Evolutionary conservation across 1,284 basidiomycete genomes (phyloP).

Genomic region (Cutaneotrichosporon cavernicola): DNA sequence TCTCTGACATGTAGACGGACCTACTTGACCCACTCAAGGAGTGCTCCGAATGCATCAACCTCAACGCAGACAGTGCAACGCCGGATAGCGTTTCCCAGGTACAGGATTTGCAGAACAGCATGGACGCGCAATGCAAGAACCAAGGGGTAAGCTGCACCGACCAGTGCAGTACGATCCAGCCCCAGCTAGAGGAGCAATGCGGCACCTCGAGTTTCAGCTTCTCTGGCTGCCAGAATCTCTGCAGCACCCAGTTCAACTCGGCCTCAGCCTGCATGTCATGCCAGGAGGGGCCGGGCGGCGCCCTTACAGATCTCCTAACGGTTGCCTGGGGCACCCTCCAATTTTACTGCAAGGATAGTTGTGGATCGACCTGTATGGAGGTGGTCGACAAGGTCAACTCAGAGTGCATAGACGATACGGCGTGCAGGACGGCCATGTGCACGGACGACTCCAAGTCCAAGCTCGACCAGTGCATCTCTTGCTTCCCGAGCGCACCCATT

Average conservation of each 20-base stretch:
- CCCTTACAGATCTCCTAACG: neutral
- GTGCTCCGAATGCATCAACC: neutral
- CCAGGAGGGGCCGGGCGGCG: neutral
- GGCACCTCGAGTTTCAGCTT: neutral
- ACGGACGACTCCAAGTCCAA: neutral
- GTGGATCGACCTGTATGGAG: neutral
- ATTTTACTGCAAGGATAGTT: neutral
- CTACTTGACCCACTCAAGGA: neutral
- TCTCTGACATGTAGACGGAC: neutral
- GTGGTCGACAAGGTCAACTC: neutral
- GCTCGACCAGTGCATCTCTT: conserved; percentile 1
- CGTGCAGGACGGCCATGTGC: neutral
- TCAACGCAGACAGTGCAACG: neutral
- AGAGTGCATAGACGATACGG: neutral
- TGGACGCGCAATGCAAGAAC: neutral
- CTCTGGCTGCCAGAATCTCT: neutral
- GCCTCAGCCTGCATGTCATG: neutral
- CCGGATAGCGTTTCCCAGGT: neutral
- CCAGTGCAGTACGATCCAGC: neutral
- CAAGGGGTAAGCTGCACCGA: neutral
- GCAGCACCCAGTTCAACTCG: neutral
- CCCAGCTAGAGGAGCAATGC: neutral
- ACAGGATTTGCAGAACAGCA: neutral
- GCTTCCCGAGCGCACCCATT: neutral
- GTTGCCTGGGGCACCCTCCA: neutral